A percentile compares a stretch with the other conserved stretches of the same genome.
phyloP scores from a whole-genome alignment of 371 early-diverging fungal species.

The Furculomyces boomerangus region DNA sequence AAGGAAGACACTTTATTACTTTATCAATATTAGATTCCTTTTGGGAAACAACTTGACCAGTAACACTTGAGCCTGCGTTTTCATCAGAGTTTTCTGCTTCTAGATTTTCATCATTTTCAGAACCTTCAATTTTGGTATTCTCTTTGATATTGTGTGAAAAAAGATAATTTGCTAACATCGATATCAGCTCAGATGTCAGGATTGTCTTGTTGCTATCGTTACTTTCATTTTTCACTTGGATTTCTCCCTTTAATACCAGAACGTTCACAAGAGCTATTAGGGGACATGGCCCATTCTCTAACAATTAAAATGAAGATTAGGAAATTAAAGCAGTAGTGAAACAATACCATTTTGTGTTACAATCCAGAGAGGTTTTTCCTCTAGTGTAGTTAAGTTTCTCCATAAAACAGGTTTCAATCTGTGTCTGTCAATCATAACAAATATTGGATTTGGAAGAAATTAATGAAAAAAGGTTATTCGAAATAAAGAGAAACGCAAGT shows the following conservation, averaged over 20 bases:
- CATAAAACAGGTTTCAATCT: not conserved
- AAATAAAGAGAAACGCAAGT: too few relatives aligned
- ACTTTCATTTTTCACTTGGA: conserved; percentile 13
- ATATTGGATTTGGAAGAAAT: too few relatives aligned
- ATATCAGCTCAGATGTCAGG: conserved; percentile 47
- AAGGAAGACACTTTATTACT: conserved; percentile 27
- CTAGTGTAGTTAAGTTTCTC: not conserved
- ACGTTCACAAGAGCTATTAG: conserved; percentile 70
- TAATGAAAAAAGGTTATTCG: too few relatives aligned
- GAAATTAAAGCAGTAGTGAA: not conserved
- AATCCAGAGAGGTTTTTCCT: not conserved
- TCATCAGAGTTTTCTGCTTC: not conserved
- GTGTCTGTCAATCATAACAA: not conserved
- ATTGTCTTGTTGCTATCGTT: conserved; percentile 35
- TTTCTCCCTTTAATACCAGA: conserved; percentile 51
- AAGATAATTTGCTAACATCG: conserved; percentile 52
- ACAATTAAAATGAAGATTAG: not conserved
- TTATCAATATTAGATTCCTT: conserved; percentile 6
- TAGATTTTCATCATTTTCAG: too few relatives aligned
- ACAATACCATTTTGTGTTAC: conserved; percentile 2
- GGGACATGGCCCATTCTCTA: conserved; percentile 86
- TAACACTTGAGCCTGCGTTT: conserved; percentile 2
- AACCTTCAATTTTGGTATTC: not conserved
- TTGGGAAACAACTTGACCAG: conserved; percentile 7
- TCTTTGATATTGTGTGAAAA: conserved; percentile 13